A percentile compares a stretch with the other conserved stretches of the same genome.
phyloP scores from a whole-genome alignment of 108 stramenopile species.

The Nannochloropsis salina region DNA sequence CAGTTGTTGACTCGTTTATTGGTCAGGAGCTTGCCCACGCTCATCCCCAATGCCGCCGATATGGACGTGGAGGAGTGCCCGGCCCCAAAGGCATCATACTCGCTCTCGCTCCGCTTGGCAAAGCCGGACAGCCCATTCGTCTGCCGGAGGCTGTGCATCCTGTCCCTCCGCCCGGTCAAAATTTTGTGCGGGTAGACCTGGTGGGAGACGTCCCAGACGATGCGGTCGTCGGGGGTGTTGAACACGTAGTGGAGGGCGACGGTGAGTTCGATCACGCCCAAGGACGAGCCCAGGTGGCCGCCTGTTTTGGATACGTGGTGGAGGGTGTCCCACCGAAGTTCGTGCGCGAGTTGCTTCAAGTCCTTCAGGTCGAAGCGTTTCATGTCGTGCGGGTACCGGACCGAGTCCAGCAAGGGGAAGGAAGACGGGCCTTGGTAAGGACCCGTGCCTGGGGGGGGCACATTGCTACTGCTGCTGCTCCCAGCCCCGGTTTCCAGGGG shows the following conservation, averaged over 20 bases:
- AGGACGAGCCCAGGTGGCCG: slow-evolving; percentile 82
- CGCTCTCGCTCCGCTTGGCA: slow-evolving; percentile 83
- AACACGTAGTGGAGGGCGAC: slow-evolving; percentile 94
- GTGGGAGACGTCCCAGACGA: slow-evolving; percentile 95
- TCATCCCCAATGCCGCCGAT: slow-evolving; percentile 89
- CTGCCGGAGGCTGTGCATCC: slow-evolving; percentile 74
- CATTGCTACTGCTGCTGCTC: neutral
- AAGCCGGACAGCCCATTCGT: slow-evolving; percentile 85
- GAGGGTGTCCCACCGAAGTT: slow-evolving; percentile 84
- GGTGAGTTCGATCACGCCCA: slow-evolving; percentile 91
- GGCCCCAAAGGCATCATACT: slow-evolving; percentile 92
- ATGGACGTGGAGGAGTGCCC: slow-evolving; percentile 88
- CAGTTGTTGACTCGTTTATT: slow-evolving; percentile 81
- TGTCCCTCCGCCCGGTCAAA: slow-evolving; percentile 77
- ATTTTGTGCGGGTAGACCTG: slow-evolving; percentile 97
- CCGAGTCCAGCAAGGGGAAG: slow-evolving; percentile 80
- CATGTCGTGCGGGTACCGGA: slow-evolving; percentile 75
- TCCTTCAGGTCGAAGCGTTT: slow-evolving; percentile 72
- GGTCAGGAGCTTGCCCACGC: slow-evolving; percentile 75
- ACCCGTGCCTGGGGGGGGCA: neutral
- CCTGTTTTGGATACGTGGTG: slow-evolving; percentile 92
- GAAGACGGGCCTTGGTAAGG: slow-evolving; percentile 63
- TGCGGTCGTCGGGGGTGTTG: slow-evolving; percentile 93
- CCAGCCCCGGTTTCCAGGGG: neutral
- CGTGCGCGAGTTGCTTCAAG: slow-evolving; percentile 83